Percentiles rank a stretch among this genome's conserved stretches.
Conservation (phyloP, 371 early-diverging fungal species). For the Mucor circinelloides region DNA sequence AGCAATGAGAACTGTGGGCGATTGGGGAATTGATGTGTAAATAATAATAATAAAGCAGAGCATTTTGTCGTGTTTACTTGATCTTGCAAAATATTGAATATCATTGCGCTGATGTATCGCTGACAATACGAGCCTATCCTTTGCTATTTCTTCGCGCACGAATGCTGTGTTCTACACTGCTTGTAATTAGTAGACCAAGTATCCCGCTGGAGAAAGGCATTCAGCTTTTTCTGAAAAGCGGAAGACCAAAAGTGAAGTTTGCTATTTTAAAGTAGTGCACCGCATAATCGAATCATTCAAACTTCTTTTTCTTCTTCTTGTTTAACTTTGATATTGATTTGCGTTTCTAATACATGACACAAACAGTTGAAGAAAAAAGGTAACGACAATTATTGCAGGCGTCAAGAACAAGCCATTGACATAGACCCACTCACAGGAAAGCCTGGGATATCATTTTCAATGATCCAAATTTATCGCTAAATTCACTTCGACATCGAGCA, state of each 20-base stretch:
- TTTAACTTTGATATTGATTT: neutral
- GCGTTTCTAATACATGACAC: neutral
- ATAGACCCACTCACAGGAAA: neutral
- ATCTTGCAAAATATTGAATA: neutral
- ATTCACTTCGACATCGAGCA: conserved; percentile 40
- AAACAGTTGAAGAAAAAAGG: conserved; percentile 14
- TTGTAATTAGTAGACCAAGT: too few relatives aligned
- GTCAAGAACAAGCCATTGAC: neutral
- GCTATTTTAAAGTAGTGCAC: neutral
- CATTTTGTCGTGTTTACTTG: neutral
- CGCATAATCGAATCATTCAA: conserved; percentile 3
- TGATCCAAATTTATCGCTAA: conserved; percentile 25
- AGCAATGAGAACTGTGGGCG: conserved; percentile 78
- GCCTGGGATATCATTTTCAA: conserved; percentile 22
- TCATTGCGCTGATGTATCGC: too few relatives aligned
- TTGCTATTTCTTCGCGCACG: too few relatives aligned
- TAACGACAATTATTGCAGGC: neutral
- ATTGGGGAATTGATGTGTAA: conserved; percentile 67
- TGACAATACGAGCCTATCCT: too few relatives aligned
- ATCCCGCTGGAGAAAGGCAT: too few relatives aligned
- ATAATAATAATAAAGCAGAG: neutral
- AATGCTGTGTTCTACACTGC: too few relatives aligned
- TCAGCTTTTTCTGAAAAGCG: too few relatives aligned
- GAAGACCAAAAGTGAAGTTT: neutral
- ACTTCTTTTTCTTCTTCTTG: conserved; percentile 4